Percentiles rank a stretch among this genome's conserved stretches.
phyloP scores from a whole-genome alignment of 345 rosid species.

The Gossypioides kirkii region DNA sequence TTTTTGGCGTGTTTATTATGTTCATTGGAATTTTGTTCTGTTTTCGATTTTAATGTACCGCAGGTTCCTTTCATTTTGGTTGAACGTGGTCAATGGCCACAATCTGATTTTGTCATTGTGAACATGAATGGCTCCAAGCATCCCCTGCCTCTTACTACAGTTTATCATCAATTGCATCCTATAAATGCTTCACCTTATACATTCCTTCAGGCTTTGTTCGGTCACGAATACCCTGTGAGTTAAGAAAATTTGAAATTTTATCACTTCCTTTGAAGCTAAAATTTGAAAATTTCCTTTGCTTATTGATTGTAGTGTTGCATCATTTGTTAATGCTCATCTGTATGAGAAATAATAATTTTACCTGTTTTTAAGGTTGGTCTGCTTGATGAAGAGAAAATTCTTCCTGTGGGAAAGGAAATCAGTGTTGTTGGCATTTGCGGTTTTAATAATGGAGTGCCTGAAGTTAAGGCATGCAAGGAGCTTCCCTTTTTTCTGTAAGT shows the following conservation, averaged over 20 bases:
- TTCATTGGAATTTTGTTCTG: conserved; percentile 1
- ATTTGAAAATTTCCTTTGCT: background rate
- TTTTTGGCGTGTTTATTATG: background rate
- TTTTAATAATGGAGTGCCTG: conserved; percentile 57
- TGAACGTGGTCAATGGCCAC: conserved; percentile 47
- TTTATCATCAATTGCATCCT: conserved; percentile 69
- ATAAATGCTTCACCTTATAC: conserved; percentile 69
- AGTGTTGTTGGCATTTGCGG: conserved; percentile 64
- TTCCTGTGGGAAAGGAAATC: conserved; percentile 66
- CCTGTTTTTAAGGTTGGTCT: conserved; percentile 59
- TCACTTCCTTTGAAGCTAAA: background rate
- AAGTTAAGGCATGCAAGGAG: conserved; percentile 74
- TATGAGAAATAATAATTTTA: conserved; percentile 5
- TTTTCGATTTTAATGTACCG: conserved; percentile 13
- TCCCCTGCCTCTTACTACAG: conserved; percentile 75
- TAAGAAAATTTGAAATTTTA: background rate
- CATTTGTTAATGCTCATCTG: background rate
- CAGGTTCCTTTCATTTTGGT: conserved; percentile 84
- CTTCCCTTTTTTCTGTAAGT: conserved; percentile 94
- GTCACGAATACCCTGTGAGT: conserved; percentile 71
- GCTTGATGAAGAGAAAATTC: conserved; percentile 90
- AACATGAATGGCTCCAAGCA: conserved; percentile 75
- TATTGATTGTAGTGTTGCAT: background rate
- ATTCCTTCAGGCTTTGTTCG: conserved; percentile 79
- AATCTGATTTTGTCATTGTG: conserved; percentile 47